Evolutionary conservation across 192 early-diverging fungal genomes (phyloP), one percentile per base, ranked within the genome.

Genomic region (Entophlyctis helioformis): DNA sequence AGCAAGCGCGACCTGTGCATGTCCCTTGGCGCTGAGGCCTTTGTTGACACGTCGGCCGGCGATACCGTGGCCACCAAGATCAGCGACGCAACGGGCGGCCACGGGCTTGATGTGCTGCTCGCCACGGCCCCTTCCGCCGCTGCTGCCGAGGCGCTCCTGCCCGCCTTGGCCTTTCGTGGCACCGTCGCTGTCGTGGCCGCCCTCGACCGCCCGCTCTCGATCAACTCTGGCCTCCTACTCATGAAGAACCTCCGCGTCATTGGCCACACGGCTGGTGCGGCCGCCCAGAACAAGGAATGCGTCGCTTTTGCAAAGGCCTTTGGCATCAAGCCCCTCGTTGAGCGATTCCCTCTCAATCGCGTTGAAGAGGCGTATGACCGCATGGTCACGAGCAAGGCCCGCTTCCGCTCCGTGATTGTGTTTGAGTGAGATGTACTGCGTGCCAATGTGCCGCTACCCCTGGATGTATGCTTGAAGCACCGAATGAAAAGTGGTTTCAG

Each of bases 61-160:
- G n/a, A n/a, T n/a, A n/a, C n/a, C n/a, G n/a, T n/a, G n/a, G n/a
- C n/a, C n/a, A n/a, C n/a, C n/a, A n/a, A n/a, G n/a, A n/a, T n/a
- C n/a, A n/a, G n/a, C n/a, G n/a, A n/a, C n/a, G n/a, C n/a, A n/a
- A n/a, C n/a, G n/a, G n/a, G n/a, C n/a, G n/a, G n/a, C n/a, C n/a
- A n/a, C n/a, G n/a, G n/a, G n/a, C n/a, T n/a, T n/a, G n/a, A 60
- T 10, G 34, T 60, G 22, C 50, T 60, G n/a, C 13, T 60, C 13
- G 52, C 41, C 28, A 57, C 54, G 18, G 54, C 55, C 19, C 40
- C 47, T 21, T 34, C 38, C 42, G 43, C 37, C 16, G 36, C 38
- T 48, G 41, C 43, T 22, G 21, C 56, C 1, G 46, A 35, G 10
- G 33, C 53, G 25, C 35, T 50, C n/a, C n/a, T n/a, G n/a, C n/a